Conservation (phyloP, 495 filamentous ascomycete species). For the Penicillium daleae region DNA sequence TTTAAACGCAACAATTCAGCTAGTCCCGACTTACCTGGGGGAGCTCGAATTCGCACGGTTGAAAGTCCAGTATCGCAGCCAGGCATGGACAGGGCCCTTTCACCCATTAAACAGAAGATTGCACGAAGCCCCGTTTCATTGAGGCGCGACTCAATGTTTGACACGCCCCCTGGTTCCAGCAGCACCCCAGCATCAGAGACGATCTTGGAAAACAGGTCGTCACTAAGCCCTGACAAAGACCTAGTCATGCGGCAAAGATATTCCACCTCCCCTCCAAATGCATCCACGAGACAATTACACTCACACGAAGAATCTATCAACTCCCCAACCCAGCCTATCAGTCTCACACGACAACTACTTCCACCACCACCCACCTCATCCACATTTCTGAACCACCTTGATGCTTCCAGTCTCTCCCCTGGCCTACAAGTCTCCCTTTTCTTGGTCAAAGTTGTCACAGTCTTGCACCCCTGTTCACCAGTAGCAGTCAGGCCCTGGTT, state of each 20-base stretch:
- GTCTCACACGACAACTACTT: slow-evolving; percentile 49
- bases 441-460: slow-evolving; percentile 56
- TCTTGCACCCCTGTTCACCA: slow-evolving; percentile 63
- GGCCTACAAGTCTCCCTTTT: slow-evolving; percentile 52
- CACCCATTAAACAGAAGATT: slow-evolving; percentile 35
- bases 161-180: slow-evolving; percentile 30
- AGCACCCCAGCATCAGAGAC: slow-evolving; percentile 22
- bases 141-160: slow-evolving; percentile 40
- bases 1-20: slow-evolving; percentile 50
- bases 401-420: slow-evolving; percentile 29
- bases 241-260: slow-evolving; percentile 43
- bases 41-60: slow-evolving; percentile 59
- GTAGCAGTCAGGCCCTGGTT: slow-evolving; percentile 61
- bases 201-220: slow-evolving; percentile 25
- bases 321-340: slow-evolving; percentile 28
- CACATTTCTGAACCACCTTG: slow-evolving; percentile 27
- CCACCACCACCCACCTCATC: slow-evolving; percentile 53
- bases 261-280: slow-evolving; percentile 28
- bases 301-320: slow-evolving; percentile 29
- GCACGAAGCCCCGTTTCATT: slow-evolving; percentile 29
- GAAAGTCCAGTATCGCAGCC: slow-evolving; percentile 44
- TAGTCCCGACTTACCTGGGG: slow-evolving; percentile 56
- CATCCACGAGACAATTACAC: slow-evolving; percentile 25
- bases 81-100: slow-evolving; percentile 34
- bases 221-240: slow-evolving; percentile 39